phyloP scores from a whole-genome alignment of 225 moss, liverwort and hornwort genomes.

The Bryoerythrophyllum caledonicum region DNA sequence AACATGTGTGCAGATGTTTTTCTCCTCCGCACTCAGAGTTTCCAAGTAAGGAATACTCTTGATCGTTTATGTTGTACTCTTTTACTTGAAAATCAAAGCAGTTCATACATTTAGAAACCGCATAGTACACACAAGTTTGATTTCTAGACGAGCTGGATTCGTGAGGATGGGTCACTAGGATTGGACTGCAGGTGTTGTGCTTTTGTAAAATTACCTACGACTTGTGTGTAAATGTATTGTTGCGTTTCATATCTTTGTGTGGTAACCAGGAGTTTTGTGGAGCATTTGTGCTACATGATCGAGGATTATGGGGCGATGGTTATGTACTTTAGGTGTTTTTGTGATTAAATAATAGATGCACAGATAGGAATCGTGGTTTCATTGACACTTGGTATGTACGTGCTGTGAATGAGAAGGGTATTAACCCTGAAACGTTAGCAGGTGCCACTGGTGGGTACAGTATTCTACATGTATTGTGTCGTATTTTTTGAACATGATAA shows the following conservation, averaged over 20 bases:
- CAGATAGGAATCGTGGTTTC: background rate
- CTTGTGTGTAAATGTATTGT: too few species aligned
- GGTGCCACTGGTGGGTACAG: too few species aligned
- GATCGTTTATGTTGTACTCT: background rate
- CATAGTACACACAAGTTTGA: too few species aligned
- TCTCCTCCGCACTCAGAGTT: background rate
- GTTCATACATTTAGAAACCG: background rate
- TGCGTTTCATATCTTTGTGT: too few species aligned
- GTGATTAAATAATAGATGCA: too few species aligned
- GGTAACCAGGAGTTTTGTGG: too few species aligned
- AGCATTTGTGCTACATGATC: too few species aligned
- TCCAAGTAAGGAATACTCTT: background rate
- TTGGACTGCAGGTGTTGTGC: slow-evolving; percentile 4
- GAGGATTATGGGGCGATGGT: too few species aligned
- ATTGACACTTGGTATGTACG: slow-evolving; percentile 4
- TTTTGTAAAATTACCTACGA: background rate
- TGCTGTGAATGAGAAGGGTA: background rate
- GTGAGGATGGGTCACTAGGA: background rate
- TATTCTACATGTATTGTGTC: too few species aligned
- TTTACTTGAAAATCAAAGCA: background rate
- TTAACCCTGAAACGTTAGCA: too few species aligned
- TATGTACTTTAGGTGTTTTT: too few species aligned
- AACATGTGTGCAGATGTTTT: background rate
- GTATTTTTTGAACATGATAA: too few species aligned
- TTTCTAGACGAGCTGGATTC: background rate